phyloP scores from a whole-genome alignment of 1,139 yeast species.

The Magnusiomyces starmeri region DNA sequence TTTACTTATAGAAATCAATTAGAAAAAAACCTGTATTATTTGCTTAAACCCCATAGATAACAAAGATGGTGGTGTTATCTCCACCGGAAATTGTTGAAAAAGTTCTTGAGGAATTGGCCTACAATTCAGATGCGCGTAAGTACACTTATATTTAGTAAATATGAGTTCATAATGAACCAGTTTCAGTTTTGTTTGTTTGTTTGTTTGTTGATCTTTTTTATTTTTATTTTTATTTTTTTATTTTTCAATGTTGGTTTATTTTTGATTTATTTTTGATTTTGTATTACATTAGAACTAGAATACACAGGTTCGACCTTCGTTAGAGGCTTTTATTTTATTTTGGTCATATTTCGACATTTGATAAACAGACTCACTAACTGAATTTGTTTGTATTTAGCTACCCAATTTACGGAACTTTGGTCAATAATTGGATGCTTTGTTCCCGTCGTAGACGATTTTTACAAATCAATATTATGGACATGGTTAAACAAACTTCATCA shows the following conservation, averaged over 20 bases:
- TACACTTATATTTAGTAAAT: neutral
- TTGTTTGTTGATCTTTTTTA: neutral
- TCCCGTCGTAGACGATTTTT: conserved; percentile 24
- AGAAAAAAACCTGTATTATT: too few species aligned
- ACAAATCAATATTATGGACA: conserved; percentile 26
- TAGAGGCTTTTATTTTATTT: neutral
- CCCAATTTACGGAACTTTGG: conserved; percentile 28
- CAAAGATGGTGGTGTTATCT: too few species aligned
- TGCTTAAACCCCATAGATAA: too few species aligned
- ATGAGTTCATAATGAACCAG: too few species aligned
- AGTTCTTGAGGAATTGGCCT: conserved; percentile 29
- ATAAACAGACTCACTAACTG: conserved; percentile 4
- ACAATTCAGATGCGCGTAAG: conserved; percentile 33
- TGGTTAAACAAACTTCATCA: conserved; percentile 27
- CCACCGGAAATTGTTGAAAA: conserved; percentile 30
- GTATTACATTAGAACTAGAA: neutral
- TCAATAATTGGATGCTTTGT: conserved; percentile 21
- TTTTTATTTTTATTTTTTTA: neutral
- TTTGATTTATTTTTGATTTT: neutral
- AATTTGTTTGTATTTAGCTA: conserved; percentile 23
- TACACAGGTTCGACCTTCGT: neutral
- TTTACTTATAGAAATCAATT: too few species aligned
- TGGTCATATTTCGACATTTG: neutral
- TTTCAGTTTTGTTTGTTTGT: neutral
- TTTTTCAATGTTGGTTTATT: neutral